Evolutionary conservation across 2,329 filamentous ascomycete species (phyloP), one percentile per base, ranked within the genome.

Genomic region (Pestalotiopsis sp.): DNA sequence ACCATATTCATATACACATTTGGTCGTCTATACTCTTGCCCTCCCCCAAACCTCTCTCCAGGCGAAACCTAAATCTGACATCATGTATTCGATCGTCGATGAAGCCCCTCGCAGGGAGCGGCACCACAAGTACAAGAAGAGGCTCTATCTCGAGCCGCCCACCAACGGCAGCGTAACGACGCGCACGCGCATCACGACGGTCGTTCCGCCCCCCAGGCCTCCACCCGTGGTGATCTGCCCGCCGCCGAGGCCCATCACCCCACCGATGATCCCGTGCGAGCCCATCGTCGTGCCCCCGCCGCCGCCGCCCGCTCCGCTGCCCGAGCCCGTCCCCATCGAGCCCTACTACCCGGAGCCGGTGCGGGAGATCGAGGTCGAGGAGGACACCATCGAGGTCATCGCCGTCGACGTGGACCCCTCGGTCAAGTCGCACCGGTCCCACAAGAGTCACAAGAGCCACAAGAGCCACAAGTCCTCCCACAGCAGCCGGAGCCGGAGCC

Each of bases 341-440:
- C 61, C 61, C 23, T n/a, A 23, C 66, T 58, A 13, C 23, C 66
- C 71, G 23, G 71, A 65, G 58, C 74, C 72, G 7, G 31, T 36
- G 31, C 31, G 31, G 31, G 31, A 36, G 31, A 65, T 73, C 12
- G 73, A 75, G 7, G 72, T 71, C 4, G 68, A 69, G 67, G 73
- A 65, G 23, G 76, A 73, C 69, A 75, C 75, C 25, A 82, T 83
- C 69, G 81, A 84, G 72, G 80, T 83, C 61, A 83, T 83, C 68
- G 80, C 81, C 65, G 81, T 84, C 3, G 80, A 83, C 74, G 77
- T 84, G 39, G 81, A 83, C 65, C 79, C 80, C 2, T 76, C 77
- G 0, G 74, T 73, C 61, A 74, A 68, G 31, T 72, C 63, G 39
- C 49, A 69, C 6, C 68, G 67, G 31, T 72, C 63, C 39, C 49